These are phyloP conservation scores for Salix caprea DNA, from an alignment of 345 rosid species.

Conservation along the genomic window DNA sequence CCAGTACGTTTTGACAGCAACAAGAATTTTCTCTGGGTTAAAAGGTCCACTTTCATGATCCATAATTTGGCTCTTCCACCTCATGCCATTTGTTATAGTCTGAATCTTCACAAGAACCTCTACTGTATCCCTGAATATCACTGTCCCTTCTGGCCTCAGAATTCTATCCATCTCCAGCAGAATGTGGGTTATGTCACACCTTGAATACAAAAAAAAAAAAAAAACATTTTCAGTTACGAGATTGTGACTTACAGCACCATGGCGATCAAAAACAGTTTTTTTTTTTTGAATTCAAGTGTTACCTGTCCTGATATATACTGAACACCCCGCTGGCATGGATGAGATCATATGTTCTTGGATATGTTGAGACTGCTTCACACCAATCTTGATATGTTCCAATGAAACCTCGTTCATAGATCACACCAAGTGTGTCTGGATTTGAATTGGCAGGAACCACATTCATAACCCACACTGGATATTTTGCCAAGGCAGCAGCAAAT, in stretches of 20 bases:
- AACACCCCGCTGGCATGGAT: conserved; percentile 81
- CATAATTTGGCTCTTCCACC: conserved; percentile 70
- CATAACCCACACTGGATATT: conserved; percentile 90
- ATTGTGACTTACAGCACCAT: background rate
- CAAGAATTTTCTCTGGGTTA: conserved; percentile 87
- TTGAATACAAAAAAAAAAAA: conserved; percentile 17
- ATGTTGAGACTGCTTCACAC: conserved; percentile 97
- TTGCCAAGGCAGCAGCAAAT: conserved; percentile 66
- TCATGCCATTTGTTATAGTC: conserved; percentile 73
- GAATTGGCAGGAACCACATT: conserved; percentile 73
- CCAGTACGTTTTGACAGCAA: conserved; percentile 88
- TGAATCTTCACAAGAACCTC: conserved; percentile 71
- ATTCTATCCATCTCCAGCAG: conserved; percentile 96
- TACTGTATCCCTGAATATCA: conserved; percentile 83
- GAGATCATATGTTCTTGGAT: conserved; percentile 96
- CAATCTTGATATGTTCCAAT: conserved; percentile 89
- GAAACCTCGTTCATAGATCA: conserved; percentile 73
- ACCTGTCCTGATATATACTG: conserved; percentile 80
- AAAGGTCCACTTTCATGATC: conserved; percentile 96
- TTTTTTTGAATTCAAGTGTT: background rate
- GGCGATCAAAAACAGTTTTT: background rate
- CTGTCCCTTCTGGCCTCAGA: conserved; percentile 93
- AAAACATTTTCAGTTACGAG: background rate
- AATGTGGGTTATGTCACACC: conserved; percentile 77
- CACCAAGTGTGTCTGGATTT: conserved; percentile 74